A percentile compares a stretch with the other conserved stretches of the same genome.
phyloP scores from a whole-genome alignment of 2,329 filamentous ascomycete species.

The Didymella arachidicola region DNA sequence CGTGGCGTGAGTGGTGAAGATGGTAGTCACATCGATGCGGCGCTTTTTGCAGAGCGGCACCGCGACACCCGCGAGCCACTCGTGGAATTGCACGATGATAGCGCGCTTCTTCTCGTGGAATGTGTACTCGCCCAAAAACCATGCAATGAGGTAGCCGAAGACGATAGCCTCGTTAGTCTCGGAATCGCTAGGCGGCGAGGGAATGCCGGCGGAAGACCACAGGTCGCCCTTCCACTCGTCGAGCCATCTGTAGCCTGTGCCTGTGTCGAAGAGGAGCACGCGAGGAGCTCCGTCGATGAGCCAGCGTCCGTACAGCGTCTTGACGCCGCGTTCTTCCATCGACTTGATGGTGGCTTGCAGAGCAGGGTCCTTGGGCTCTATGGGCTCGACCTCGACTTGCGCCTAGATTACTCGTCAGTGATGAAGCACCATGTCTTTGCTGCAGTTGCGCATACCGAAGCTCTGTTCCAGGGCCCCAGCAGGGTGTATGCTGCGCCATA shows the following conservation, averaged over 20 bases:
- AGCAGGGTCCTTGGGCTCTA: conserved; percentile 82
- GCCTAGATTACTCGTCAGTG: conserved; percentile 64
- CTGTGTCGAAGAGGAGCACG: conserved; percentile 93
- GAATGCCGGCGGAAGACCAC: conserved; percentile 92
- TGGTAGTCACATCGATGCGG: conserved; percentile 94
- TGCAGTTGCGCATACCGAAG: conserved; percentile 69
- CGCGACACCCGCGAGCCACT: conserved; percentile 95
- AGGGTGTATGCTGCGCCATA: conserved; percentile 98
- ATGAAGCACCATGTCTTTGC: conserved; percentile 2
- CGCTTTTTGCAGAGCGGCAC: conserved; percentile 91
- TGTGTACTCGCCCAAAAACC: conserved; percentile 98
- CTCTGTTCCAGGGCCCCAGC: conserved; percentile 90
- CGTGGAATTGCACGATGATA: conserved; percentile 97
- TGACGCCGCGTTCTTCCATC: conserved; percentile 91
- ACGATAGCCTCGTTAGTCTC: conserved; percentile 98
- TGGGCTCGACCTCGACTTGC: conserved; percentile 95
- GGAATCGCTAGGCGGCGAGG: conserved; percentile 87
- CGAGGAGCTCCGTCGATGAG: conserved; percentile 95
- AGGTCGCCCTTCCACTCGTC: conserved; percentile 98
- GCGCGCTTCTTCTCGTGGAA: conserved; percentile 90
- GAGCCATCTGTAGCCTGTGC: conserved; percentile 87
- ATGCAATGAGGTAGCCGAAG: conserved; percentile 95
- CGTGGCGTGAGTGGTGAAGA: conserved; percentile 98
- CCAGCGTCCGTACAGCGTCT: conserved; percentile 93
- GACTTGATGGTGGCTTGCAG: conserved; percentile 83